Base-by-base conservation (phyloP, 345 rosid genomes). In the Lumnitzera littorea region DNA sequence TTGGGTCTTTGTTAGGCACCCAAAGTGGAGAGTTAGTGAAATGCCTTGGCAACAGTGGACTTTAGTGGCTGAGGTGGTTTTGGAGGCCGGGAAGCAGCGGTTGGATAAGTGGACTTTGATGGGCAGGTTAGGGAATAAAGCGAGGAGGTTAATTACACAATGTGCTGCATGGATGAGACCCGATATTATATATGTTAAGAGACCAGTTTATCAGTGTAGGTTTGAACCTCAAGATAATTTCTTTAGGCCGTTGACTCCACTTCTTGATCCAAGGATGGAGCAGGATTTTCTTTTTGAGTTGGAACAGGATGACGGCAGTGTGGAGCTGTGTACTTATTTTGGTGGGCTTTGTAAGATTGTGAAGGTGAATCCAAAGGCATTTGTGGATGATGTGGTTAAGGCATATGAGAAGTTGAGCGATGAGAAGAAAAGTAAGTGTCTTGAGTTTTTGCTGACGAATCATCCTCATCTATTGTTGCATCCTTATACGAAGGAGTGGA, bases 121-220 rank as follows among this genome's bases (percentile, higher is more conserved):
- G 99, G 95, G 84, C 17, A 78, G 99, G 24, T 76, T 94, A 17
- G 99, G 91, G 70, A 90, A 90, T 62, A 83, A 79, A 24, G 55
- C 99, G 1, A 68, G 97, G 70, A 61, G 74, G 15, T 68, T 82
- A 77, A 80, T 92, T 27, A 76, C 91, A 5, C 79, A 77, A 46
- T 92, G 96, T 14, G 95, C 97, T 0, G 97, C 91, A 46, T 87
- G 99, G 99, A 79, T 87, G 80, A 82, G 98, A 64, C 98, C 97
- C 0, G 98, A 92, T 67, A 85, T 87, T 25, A 70, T 92, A 25
- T 89, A 85, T 72, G 97, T 92, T 25, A 92, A 92, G 84, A 85
- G 80, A 74, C 96, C 96, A 0, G 96, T 87, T 61, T 92, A 75
- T 74, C 96, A 92, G 67, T 84, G 91, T 53, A 84, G 98, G 72